Evolutionary conservation across 305 asterid species (phyloP).

Genomic region (Coffea humblotiana): DNA sequence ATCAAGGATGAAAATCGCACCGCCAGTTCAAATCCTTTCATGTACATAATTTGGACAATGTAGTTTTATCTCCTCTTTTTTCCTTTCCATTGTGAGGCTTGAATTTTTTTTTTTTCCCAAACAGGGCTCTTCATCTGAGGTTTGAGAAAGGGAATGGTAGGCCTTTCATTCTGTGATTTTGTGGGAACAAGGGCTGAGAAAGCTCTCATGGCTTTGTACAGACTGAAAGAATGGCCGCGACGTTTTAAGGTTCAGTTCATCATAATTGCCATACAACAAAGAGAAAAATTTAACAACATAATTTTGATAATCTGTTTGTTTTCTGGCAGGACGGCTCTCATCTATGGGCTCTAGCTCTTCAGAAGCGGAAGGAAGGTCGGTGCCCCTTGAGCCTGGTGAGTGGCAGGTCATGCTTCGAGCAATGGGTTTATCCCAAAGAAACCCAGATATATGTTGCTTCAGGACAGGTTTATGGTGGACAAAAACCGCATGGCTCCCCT

Average conservation of each 20-base stretch:
- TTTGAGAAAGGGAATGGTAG: constrained; percentile 99
- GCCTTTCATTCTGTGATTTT: constrained; percentile 96
- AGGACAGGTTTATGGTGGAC: constrained; percentile 98
- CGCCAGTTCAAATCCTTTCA: constrained; percentile 86
- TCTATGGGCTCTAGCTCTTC: constrained; percentile 94
- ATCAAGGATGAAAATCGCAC: constrained; percentile 97
- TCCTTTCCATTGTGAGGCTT: constrained; percentile 12
- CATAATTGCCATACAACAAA: constrained; percentile 5
- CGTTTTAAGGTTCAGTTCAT: constrained; percentile 75
- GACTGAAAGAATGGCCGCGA: constrained; percentile 97
- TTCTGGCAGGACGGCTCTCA: constrained; percentile 90
- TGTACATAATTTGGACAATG: constrained; percentile 46
- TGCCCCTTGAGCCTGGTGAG: constrained; percentile 99
- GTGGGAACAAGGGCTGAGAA: constrained; percentile 91
- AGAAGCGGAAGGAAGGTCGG: constrained; percentile 97
- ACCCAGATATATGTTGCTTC: constrained; percentile 98
- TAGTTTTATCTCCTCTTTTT: constrained; percentile 9
- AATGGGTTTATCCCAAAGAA: constrained; percentile 95
- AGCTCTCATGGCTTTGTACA: constrained; percentile 85
- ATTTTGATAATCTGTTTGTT: constrained; percentile 16
- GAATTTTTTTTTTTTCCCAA: constrained; percentile 7
- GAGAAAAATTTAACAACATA: neutral
- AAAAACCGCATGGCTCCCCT: constrained; percentile 98
- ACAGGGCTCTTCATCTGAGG: constrained; percentile 98
- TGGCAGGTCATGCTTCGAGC: constrained; percentile 98